Percentiles rank a stretch among this genome's conserved stretches.
phyloP scores from a whole-genome alignment of 306 rosid species.

The Mimosa pudica region DNA sequence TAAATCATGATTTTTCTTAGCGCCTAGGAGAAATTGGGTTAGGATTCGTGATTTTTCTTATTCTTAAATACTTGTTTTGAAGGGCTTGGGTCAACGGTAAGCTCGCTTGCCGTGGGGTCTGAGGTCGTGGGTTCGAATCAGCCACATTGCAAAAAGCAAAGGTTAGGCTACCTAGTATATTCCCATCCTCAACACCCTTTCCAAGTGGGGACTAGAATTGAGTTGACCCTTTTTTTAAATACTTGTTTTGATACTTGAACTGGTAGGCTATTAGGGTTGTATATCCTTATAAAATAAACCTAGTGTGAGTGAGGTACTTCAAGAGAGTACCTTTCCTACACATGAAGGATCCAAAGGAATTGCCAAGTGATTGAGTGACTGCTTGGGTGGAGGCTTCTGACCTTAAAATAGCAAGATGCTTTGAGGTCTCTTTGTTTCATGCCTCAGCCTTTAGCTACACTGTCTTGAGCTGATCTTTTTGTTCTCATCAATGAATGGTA shows the following conservation, averaged over 20 bases:
- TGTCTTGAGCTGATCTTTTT: background rate
- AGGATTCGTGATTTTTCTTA: background rate
- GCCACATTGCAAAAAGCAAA: no score
- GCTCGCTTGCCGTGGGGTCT: no score
- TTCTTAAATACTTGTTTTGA: background rate
- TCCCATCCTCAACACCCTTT: no score
- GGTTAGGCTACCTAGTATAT: no score
- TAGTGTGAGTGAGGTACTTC: background rate
- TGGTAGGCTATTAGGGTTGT: background rate
- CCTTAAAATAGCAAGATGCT: background rate
- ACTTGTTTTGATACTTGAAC: background rate
- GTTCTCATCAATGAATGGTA: background rate
- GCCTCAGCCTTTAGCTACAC: background rate
- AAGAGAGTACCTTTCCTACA: background rate
- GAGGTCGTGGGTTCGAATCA: no score
- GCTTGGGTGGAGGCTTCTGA: background rate
- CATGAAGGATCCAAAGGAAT: background rate
- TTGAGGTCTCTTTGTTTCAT: background rate
- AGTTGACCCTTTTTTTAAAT: no score
- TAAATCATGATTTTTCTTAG: background rate
- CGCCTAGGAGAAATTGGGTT: background rate
- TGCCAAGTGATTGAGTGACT: background rate
- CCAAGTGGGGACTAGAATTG: no score
- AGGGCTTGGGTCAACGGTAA: no score
- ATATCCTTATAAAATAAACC: background rate